These are phyloP conservation scores for Caryopteris hybrid DNA, from an alignment of 305 asterid species.

Conservation along the genomic window DNA sequence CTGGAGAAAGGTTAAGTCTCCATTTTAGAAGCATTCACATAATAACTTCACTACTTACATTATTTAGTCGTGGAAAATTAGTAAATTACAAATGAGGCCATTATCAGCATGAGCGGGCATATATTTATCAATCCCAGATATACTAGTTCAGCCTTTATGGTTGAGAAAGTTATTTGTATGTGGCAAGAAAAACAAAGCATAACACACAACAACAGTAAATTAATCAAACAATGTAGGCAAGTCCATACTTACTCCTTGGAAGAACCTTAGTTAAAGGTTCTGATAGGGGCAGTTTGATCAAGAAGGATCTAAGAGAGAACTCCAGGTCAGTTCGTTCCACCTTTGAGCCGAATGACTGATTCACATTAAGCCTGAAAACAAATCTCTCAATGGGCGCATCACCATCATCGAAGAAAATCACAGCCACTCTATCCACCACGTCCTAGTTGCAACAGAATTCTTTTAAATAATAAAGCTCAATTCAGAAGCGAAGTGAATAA, in stretches of 20 bases:
- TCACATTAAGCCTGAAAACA: slow-evolving; percentile 72
- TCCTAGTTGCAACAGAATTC: slow-evolving; percentile 40
- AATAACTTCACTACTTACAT: neutral
- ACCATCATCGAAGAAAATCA: slow-evolving; percentile 54
- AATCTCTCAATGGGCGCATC: slow-evolving; percentile 77
- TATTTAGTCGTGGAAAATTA: neutral
- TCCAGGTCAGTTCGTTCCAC: slow-evolving; percentile 70
- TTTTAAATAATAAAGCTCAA: slow-evolving; percentile 7
- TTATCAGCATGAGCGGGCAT: neutral
- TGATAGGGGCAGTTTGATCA: slow-evolving; percentile 76
- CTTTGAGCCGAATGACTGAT: slow-evolving; percentile 51
- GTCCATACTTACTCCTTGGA: slow-evolving; percentile 49
- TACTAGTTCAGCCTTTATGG: neutral
- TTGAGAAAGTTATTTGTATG: neutral
- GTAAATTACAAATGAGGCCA: neutral
- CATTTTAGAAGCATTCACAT: neutral
- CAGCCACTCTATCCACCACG: slow-evolving; percentile 82
- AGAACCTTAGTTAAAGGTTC: slow-evolving; percentile 61
- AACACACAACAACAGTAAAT: neutral
- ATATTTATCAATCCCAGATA: neutral
- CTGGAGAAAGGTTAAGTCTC: neutral
- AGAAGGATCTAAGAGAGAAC: slow-evolving; percentile 79
- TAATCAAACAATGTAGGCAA: slow-evolving; percentile 7
- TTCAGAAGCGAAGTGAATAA: neutral
- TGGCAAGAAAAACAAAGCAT: neutral